A percentile compares a stretch with the other conserved stretches of the same genome.
Conservation (phyloP, 1,139 yeast species). For the Nakaseomyces delphensis region DNA sequence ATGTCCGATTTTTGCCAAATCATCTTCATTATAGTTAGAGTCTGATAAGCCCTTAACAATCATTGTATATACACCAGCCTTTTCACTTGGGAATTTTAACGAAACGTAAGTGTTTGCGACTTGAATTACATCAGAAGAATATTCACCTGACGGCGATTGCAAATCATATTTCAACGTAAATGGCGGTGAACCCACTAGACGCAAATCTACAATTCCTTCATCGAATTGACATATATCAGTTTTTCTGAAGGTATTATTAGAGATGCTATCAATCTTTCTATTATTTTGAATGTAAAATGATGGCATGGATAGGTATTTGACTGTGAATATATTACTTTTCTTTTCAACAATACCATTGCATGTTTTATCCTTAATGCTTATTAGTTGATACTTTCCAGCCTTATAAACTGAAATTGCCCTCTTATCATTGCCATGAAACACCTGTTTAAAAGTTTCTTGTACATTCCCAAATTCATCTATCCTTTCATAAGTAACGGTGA, state of each 20-base stretch:
- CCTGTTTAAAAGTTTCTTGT: conserved; percentile 23
- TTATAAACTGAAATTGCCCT: conserved; percentile 40
- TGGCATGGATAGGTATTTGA: conserved; percentile 54
- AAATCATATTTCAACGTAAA: conserved; percentile 64
- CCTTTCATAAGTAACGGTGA: conserved; percentile 39
- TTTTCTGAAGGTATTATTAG: conserved; percentile 24
- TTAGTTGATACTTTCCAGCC: conserved; percentile 56
- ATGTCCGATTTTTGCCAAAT: conserved; percentile 31
- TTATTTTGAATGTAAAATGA: conserved; percentile 34
- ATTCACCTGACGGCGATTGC: conserved; percentile 47
- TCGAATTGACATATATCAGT: conserved; percentile 42
- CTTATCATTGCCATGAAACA: conserved; percentile 33
- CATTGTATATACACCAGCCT: conserved; percentile 55
- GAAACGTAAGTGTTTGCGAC: conserved; percentile 46
- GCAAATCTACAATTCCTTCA: conserved; percentile 43
- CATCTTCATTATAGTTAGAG: conserved; percentile 47
- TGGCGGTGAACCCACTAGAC: conserved; percentile 59
- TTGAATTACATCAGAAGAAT: conserved; percentile 34
- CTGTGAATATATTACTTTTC: conserved; percentile 33
- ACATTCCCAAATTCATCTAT: conserved; percentile 29
- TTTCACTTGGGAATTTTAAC: conserved; percentile 35
- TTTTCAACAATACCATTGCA: conserved; percentile 55
- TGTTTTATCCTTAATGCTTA: conserved; percentile 52
- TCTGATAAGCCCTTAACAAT: conserved; percentile 58
- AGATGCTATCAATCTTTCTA: conserved; percentile 22